phyloP scores from a whole-genome alignment of 306 rosid species.

The Medicago arabica region DNA sequence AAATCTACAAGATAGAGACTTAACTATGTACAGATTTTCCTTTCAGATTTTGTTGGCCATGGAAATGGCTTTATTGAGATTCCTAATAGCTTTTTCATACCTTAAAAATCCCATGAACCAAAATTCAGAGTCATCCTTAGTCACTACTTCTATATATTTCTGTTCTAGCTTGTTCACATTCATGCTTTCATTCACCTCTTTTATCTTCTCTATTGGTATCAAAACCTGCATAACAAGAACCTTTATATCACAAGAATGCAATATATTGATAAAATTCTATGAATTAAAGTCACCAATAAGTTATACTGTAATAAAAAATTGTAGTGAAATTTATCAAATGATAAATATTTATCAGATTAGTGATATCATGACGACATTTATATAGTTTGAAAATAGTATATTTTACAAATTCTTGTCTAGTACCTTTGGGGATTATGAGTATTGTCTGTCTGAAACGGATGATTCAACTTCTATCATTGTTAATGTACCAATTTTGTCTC shows the following conservation, averaged over 20 bases:
- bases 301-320: too few relatives aligned
- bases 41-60: conserved; percentile 37
- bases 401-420: too few relatives aligned
- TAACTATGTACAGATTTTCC: background rate
- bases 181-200: conserved; percentile 62
- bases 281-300: too few relatives aligned
- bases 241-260: background rate
- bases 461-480: too few relatives aligned
- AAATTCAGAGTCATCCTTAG: conserved; percentile 73
- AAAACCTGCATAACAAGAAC: conserved; percentile 54
- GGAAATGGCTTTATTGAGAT: conserved; percentile 71
- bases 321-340: too few relatives aligned
- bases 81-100: conserved; percentile 70
- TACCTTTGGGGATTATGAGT: too few relatives aligned
- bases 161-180: conserved; percentile 61
- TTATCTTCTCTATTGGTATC: conserved; percentile 69
- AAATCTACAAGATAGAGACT: background rate
- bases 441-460: too few relatives aligned
- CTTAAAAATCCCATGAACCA: conserved; percentile 89
- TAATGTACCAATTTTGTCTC: too few relatives aligned
- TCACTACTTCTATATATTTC: conserved; percentile 73
- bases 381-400: too few relatives aligned
- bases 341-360: too few relatives aligned
- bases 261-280: conserved; percentile 8
- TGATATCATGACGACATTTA: too few relatives aligned